Evolutionary conservation across 805 yeast species (phyloP).

Genomic region (Kregervanrija fluxuum): DNA sequence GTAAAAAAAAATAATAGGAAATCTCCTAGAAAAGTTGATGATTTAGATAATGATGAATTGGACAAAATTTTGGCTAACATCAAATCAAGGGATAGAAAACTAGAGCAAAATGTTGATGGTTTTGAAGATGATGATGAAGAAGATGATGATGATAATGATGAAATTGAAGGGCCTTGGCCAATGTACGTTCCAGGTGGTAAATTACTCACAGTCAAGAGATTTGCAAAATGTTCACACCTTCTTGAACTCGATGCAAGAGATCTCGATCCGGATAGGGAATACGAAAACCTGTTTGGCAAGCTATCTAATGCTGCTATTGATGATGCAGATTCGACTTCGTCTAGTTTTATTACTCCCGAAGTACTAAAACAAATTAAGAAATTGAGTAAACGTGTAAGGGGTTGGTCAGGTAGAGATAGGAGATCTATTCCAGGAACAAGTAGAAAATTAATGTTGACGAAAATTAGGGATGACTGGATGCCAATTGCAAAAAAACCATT

Average conservation of each 20-base stretch:
- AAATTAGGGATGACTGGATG: conserved; percentile 73
- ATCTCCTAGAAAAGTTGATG: conserved; percentile 20
- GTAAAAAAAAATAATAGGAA: conserved; percentile 13
- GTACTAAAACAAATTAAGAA: conserved; percentile 55
- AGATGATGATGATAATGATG: conserved; percentile 22
- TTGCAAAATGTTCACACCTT: conserved; percentile 32
- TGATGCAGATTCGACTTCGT: conserved; percentile 71
- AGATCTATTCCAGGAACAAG: conserved; percentile 67
- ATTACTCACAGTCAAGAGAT: conserved; percentile 39
- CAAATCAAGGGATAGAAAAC: conserved; percentile 16
- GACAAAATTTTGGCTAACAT: conserved; percentile 46
- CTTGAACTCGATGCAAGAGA: conserved; percentile 42
- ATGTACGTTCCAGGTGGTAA: conserved; percentile 24
- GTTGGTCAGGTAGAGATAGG: conserved; percentile 82
- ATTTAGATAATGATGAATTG: conserved; percentile 34
- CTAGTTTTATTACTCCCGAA: conserved; percentile 63
- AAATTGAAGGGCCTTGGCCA: conserved; percentile 13
- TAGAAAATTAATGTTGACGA: conserved; percentile 59
- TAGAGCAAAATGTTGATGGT: conserved; percentile 19
- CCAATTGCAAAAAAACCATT: conserved; percentile 62
- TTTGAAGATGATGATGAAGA: conserved; percentile 24
- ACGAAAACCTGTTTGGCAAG: conserved; percentile 63
- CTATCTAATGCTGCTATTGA: conserved; percentile 59
- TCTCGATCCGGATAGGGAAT: conserved; percentile 73
- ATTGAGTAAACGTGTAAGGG: conserved; percentile 51